Conservation (phyloP, 2,329 filamentous ascomycete species). For the Annulohypoxylon truncatum region DNA sequence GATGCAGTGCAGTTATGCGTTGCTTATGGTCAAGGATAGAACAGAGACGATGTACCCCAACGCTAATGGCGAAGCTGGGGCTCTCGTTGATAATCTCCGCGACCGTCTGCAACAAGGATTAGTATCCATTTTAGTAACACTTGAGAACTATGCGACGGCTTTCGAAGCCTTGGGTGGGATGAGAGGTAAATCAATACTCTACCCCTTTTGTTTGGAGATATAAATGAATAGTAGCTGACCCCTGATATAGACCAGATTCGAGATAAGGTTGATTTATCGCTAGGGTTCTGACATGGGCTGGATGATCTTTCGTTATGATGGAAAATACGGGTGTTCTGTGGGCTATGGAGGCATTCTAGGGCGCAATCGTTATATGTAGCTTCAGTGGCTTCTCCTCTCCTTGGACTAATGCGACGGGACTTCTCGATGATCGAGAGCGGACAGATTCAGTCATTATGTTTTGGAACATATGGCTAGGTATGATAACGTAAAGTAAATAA, state of each 20-base stretch:
- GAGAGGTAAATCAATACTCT: constrained; percentile 52
- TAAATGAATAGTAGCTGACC: constrained; percentile 28
- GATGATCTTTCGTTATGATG: constrained; percentile 10
- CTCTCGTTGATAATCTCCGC: constrained; percentile 53
- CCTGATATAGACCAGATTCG: constrained; percentile 47
- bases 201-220: background rate
- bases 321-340: background rate
- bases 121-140: constrained; percentile 55
- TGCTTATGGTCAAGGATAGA: constrained; percentile 58
- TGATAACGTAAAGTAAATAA: constrained; percentile 11
- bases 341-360: background rate
- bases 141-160: constrained; percentile 58
- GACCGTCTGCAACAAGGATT: constrained; percentile 56
- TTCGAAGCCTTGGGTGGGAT: constrained; percentile 60
- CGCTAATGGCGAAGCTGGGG: constrained; percentile 39
- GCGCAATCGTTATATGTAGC: constrained; percentile 27
- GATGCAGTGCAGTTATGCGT: constrained; percentile 59
- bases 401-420: constrained; percentile 22
- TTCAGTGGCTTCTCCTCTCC: constrained; percentile 28
- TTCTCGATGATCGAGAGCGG: constrained; percentile 11
- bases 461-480: constrained; percentile 8
- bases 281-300: constrained; percentile 36
- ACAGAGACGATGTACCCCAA: constrained; percentile 53
- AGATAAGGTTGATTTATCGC: constrained; percentile 47
- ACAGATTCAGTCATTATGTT: constrained; percentile 13